Evolutionary conservation across 352 stramenopile species (phyloP), one percentile per base, ranked within the genome.

Genomic region (Phytopythium mirpurense): DNA sequence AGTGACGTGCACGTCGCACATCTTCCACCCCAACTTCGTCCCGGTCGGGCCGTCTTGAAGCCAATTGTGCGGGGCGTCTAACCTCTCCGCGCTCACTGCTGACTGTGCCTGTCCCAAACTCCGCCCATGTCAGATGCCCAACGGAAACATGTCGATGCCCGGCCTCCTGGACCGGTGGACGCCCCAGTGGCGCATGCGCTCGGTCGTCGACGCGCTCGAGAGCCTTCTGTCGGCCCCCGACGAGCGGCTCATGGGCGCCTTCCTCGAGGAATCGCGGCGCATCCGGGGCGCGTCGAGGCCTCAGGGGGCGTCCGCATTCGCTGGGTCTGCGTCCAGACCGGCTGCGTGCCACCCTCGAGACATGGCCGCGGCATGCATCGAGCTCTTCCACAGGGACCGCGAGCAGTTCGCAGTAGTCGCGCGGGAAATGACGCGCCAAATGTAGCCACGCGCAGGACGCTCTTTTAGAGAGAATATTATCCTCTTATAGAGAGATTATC

Each of bases 1-100:
- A 0, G 24, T 88, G n/a, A 64, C 56, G 0, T 81, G 73, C 24
- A 48, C 65, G 16, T 84, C 77, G 12, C 72, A 59, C 19, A 84
- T 88, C 55, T 88, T 86, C 51, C 77, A 88, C 43, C 67, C 75
- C n/a, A 88, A 88, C 54, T 88, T 88, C 44, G 67, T 84, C 11
- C 70, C 75, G 15, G 74, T 86, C 55, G n/a, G 67, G 14, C 12
- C 51, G 12, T 23, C 14, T 24, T 16, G 3, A 5, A 19, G n/a
- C 8, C 46, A 16, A n/a, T 48, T 16, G n/a, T 44, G 8, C 21
- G 15, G 43, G 12, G 36, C 16, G 46, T 16, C 44, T 36, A 34
- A 45, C 38, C 18, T 1, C 37, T 18, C 15, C 32, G 2, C 5
- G 32, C 15, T 40, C 35, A 50, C 24, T n/a, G n/a, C n/a, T n/a